Percentiles rank a stretch among this genome's conserved stretches.
Evolutionary conservation across 1,284 basidiomycete genomes (phyloP).

Genomic region (Athelia psychrophila): DNA sequence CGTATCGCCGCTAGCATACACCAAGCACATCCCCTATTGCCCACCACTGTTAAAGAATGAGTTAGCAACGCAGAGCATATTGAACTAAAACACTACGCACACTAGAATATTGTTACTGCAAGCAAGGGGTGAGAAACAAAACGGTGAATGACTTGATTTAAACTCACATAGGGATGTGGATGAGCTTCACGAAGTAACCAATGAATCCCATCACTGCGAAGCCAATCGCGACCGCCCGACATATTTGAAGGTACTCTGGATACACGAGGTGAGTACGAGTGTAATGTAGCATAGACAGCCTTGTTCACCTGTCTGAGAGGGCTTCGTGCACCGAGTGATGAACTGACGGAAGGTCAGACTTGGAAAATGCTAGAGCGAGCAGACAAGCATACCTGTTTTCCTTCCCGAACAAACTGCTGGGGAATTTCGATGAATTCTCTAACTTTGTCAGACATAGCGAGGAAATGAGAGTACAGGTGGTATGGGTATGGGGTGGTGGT

Average conservation of each 20-base stretch:
- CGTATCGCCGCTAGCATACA: slow-evolving; percentile 18
- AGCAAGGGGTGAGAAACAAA: slow-evolving; percentile 18
- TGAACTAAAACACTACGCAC: slow-evolving; percentile 50
- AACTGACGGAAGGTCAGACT: slow-evolving; percentile 58
- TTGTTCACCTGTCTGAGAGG: slow-evolving; percentile 84
- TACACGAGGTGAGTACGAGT: slow-evolving; percentile 4
- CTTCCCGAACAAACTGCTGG: slow-evolving; percentile 90
- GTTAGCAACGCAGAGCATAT: background rate
- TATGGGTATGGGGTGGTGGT: slow-evolving; percentile 11
- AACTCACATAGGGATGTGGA: slow-evolving; percentile 93
- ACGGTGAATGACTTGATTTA: slow-evolving; percentile 1
- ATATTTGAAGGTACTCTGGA: slow-evolving; percentile 91
- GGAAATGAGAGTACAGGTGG: slow-evolving; percentile 16
- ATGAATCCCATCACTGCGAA: slow-evolving; percentile 99
- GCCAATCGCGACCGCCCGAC: slow-evolving; percentile 89
- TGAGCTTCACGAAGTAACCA: slow-evolving; percentile 93
- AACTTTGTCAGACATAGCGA: slow-evolving; percentile 84
- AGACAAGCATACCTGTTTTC: slow-evolving; percentile 56
- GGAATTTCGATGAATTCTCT: slow-evolving; percentile 91
- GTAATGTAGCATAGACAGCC: background rate
- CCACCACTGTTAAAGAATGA: slow-evolving; percentile 50
- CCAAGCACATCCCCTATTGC: slow-evolving; percentile 40
- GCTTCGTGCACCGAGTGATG: slow-evolving; percentile 96
- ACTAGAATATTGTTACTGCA: slow-evolving; percentile 91
- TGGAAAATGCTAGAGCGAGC: background rate